Evolutionary conservation across 1,284 basidiomycete species (phyloP), one percentile per base, ranked within the genome.

Genomic region (Neolentinus lepideus): DNA sequence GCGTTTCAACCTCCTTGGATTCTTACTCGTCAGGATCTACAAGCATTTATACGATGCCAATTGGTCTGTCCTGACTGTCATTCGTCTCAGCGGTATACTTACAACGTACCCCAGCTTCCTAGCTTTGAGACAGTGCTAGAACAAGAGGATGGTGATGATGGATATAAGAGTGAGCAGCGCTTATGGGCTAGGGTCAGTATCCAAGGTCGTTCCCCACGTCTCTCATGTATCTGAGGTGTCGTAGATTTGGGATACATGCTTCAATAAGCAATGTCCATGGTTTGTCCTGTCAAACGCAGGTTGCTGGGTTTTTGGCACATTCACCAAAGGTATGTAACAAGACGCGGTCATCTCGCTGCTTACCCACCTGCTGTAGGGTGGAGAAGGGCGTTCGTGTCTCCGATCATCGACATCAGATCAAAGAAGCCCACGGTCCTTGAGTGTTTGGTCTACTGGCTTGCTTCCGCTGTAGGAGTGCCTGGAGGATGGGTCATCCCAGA

Each of bases 291-390:
- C 86, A 14, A 84, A 79, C 1, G 89, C 88, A 59, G 75, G 75
- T 27, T 75, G 80, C 43, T 90, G 88, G 88, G 79, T 81, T 2
- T 88, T 89, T 57, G 87, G 88, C 2, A 77, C 72, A 21, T 90
- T 88, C 65, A 82, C 84, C 10, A 60, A 67, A 63, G 82, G 88
- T 84, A 55, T 54, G 69, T 61, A 2, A 19, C 12, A 14, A 8
- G 9, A 10, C 10, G 45, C n/a, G 50, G n/a, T n/a, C 35, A 26
- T 50, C 35, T 31, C n/a, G 10, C 29, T 25, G 1, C 31, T 16
- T 35, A 47, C 56, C 31, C 52, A 50, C 6, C 9, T 22, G 12
- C 29, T 21, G 24, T 56, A 87, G 85, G 80, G 21, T 80, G 80
- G 75, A 79, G 76, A 1, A 66, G 71, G 35, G 82, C 74, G 2